Evolutionary conservation across 1,284 basidiomycete species (phyloP).

Genomic region (Melampsora americana): DNA sequence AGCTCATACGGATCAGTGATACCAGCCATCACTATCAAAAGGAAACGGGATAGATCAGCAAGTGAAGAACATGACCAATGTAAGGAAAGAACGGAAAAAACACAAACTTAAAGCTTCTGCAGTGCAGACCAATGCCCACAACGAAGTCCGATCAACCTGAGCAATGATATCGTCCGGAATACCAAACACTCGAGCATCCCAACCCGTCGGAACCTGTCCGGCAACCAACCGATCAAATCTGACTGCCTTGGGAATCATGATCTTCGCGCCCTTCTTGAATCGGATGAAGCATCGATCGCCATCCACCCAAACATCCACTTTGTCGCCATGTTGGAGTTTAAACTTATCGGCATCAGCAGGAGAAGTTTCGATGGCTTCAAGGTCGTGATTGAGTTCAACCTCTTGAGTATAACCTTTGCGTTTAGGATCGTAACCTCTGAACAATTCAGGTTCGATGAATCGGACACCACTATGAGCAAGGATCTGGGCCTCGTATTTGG

Average conservation of each 20-base stretch:
- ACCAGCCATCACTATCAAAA: slow-evolving; percentile 71
- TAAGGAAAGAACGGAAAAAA: not conserved
- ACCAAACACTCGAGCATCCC: slow-evolving; percentile 91
- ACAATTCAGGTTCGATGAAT: slow-evolving; percentile 91
- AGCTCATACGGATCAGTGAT: slow-evolving; percentile 84
- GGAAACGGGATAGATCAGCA: not conserved
- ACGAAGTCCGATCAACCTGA: slow-evolving; percentile 86
- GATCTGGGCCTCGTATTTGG: slow-evolving; percentile 91
- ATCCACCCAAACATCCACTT: slow-evolving; percentile 91
- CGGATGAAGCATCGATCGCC: slow-evolving; percentile 88
- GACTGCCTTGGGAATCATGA: slow-evolving; percentile 91
- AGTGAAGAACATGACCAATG: not conserved
- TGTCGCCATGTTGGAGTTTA: slow-evolving; percentile 93
- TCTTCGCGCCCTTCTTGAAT: slow-evolving; percentile 94
- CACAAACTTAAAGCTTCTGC: slow-evolving; percentile 74
- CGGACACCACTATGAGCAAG: slow-evolving; percentile 89
- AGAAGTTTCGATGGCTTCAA: slow-evolving; percentile 90
- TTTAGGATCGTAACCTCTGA: slow-evolving; percentile 95
- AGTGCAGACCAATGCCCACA: slow-evolving; percentile 92
- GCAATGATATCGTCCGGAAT: slow-evolving; percentile 96
- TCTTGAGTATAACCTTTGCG: slow-evolving; percentile 97
- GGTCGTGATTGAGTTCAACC: slow-evolving; percentile 89
- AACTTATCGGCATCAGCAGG: slow-evolving; percentile 88
- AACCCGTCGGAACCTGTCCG: slow-evolving; percentile 93
- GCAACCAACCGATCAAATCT: slow-evolving; percentile 90